phyloP scores from a whole-genome alignment of 1,284 basidiomycete genomes.

The Agaricales sp. region DNA sequence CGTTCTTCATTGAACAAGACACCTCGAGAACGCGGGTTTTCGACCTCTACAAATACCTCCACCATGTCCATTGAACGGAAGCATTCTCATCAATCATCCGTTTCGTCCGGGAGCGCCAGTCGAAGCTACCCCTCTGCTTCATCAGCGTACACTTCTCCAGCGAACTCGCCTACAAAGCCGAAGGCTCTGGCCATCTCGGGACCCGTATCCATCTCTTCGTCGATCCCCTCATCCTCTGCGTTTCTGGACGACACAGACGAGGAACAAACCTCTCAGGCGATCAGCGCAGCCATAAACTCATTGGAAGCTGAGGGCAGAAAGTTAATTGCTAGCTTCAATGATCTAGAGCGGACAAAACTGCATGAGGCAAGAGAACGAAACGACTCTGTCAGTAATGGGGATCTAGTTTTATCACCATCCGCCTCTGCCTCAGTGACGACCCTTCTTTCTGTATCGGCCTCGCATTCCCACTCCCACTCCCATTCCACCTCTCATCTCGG shows the following conservation, averaged over 20 bases:
- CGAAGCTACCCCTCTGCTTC: background rate
- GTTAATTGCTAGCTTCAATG: background rate
- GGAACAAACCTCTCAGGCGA: background rate
- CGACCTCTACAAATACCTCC: background rate
- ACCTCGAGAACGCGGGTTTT: background rate
- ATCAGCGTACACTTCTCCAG: background rate
- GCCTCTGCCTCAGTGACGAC: background rate
- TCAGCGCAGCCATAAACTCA: background rate
- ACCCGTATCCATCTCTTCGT: too few relatives aligned
- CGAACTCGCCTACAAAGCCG: background rate
- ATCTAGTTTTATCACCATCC: too few relatives aligned
- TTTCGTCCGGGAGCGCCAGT: background rate
- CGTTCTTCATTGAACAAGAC: background rate
- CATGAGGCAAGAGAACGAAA: background rate
- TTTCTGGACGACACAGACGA: background rate
- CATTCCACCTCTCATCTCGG: background rate
- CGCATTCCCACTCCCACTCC: background rate
- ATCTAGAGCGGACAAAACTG: background rate
- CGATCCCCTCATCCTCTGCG: background rate
- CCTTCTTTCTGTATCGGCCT: background rate
- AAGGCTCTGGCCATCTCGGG: too few relatives aligned
- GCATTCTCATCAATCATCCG: background rate
- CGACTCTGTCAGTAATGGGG: background rate
- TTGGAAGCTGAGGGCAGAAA: background rate
- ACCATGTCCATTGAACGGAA: background rate